Percentiles rank a stretch among this genome's conserved stretches.
phyloP scores from a whole-genome alignment of 352 stramenopile genomes.

The Pythium utonaiense region DNA sequence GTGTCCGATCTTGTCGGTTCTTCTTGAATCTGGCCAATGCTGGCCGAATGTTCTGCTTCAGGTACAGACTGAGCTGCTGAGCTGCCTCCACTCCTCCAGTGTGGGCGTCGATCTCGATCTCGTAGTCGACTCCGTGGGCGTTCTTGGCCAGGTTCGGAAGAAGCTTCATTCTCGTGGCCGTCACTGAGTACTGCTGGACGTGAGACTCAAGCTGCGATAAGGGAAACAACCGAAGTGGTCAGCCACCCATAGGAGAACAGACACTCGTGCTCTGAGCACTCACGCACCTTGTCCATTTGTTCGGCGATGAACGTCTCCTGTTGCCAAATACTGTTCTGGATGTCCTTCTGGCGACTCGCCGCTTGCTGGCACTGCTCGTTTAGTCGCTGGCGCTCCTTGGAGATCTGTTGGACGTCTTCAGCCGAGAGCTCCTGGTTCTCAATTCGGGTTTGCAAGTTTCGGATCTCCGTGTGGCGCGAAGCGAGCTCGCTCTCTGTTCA shows the following conservation, averaged over 20 bases:
- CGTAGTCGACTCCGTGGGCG: slow-evolving; percentile 66
- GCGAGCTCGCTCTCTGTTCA: slow-evolving; percentile 51
- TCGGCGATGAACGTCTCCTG: slow-evolving; percentile 65
- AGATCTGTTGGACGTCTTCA: slow-evolving; percentile 73
- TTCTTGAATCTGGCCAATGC: slow-evolving; percentile 59
- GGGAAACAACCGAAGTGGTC: neutral
- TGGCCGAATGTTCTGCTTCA: slow-evolving; percentile 61
- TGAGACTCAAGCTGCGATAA: slow-evolving; percentile 45
- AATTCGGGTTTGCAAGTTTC: slow-evolving; percentile 56
- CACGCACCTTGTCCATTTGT: slow-evolving; percentile 60
- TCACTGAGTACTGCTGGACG: slow-evolving; percentile 80
- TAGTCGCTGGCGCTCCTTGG: slow-evolving; percentile 62
- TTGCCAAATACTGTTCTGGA: slow-evolving; percentile 52
- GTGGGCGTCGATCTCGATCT: slow-evolving; percentile 61
- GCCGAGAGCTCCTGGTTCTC: slow-evolving; percentile 77
- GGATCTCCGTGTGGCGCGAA: slow-evolving; percentile 55
- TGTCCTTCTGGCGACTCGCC: slow-evolving; percentile 51
- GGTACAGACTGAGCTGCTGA: slow-evolving; percentile 46
- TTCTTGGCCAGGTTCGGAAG: slow-evolving; percentile 84
- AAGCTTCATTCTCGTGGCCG: slow-evolving; percentile 81
- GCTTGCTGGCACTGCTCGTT: slow-evolving; percentile 71
- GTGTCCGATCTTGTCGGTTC: slow-evolving; percentile 50
- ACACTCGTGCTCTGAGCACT: too few relatives aligned
- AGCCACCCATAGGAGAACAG: too few relatives aligned
- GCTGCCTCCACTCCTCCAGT: slow-evolving; percentile 58